These are phyloP conservation scores for Verticillium tricorpus DNA, from an alignment of 2,329 filamentous ascomycete species.

Conservation along the genomic window DNA sequence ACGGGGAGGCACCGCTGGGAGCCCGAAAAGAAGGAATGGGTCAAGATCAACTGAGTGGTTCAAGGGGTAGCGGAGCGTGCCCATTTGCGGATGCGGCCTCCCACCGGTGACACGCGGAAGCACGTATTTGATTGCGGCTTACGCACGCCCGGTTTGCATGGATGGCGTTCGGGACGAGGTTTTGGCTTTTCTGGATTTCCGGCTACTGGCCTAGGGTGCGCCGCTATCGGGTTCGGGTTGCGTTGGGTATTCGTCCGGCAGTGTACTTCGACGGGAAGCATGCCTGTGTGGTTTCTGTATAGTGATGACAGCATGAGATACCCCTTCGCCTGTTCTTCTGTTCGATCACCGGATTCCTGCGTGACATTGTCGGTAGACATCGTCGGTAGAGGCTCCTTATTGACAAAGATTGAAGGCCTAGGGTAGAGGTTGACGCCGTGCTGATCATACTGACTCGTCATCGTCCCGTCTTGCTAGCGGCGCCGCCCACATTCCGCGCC, in stretches of 20 bases:
- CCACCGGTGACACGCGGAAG: neutral
- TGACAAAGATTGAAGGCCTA: no score
- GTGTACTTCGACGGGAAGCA: neutral
- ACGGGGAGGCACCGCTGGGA: conserved; percentile 56
- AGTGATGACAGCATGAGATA: neutral
- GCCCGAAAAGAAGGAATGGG: conserved; percentile 54
- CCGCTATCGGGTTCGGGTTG: neutral
- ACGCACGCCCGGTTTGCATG: neutral
- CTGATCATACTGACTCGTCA: neutral
- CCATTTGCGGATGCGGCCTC: neutral
- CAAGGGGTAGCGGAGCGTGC: neutral
- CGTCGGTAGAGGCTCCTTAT: neutral
- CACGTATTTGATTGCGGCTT: neutral
- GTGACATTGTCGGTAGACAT: neutral
- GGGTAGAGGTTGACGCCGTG: neutral
- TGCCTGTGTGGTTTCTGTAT: neutral
- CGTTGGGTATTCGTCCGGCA: no score
- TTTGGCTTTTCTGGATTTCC: neutral
- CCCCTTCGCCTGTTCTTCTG: neutral
- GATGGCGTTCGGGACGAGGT: neutral
- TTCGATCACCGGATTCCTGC: neutral
- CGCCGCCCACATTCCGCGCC: neutral
- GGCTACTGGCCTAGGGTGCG: neutral
- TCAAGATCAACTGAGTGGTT: conserved; percentile 26
- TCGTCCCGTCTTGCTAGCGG: neutral